These are phyloP conservation scores for Hirsutella thompsonii DNA, from an alignment of 2,329 filamentous ascomycete genomes.

Conservation along the genomic window DNA sequence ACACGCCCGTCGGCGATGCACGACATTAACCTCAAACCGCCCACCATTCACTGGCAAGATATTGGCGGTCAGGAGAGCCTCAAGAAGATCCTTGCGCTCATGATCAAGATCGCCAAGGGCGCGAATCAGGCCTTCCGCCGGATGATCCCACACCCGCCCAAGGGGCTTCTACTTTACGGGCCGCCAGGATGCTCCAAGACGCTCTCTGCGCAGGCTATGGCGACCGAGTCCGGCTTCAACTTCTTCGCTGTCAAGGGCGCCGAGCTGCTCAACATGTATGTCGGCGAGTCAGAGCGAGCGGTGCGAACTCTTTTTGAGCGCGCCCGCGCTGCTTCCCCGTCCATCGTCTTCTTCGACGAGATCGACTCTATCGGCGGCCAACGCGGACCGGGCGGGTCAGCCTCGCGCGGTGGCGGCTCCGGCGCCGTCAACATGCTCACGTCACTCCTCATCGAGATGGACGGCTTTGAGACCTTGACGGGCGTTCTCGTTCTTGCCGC, in stretches of 20 bases:
- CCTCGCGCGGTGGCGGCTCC: slow-evolving; percentile 15
- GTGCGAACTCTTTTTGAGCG: slow-evolving; percentile 77
- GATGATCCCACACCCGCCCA: slow-evolving; percentile 46
- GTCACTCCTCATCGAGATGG: slow-evolving; percentile 87
- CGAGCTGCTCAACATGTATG: slow-evolving; percentile 92
- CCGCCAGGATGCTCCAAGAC: slow-evolving; percentile 94
- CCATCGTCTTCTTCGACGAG: slow-evolving; percentile 95
- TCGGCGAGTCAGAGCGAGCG: slow-evolving; percentile 82
- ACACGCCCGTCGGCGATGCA: slow-evolving; percentile 79
- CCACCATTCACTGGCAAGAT: slow-evolving; percentile 73
- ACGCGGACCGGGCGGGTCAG: slow-evolving; percentile 28
- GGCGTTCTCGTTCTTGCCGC: slow-evolving; percentile 82
- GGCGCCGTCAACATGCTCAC: slow-evolving; percentile 71
- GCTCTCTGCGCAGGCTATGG: slow-evolving; percentile 78
- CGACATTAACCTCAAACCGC: slow-evolving; percentile 78
- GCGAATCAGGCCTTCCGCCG: slow-evolving; percentile 18
- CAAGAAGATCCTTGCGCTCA: slow-evolving; percentile 46
- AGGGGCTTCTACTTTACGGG: slow-evolving; percentile 80
- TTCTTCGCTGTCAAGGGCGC: slow-evolving; percentile 92
- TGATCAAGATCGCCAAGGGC: slow-evolving; percentile 28
- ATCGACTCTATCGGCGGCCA: slow-evolving; percentile 71
- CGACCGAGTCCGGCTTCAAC: slow-evolving; percentile 81
- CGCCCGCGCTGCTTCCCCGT: slow-evolving; percentile 72
- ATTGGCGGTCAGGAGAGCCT: slow-evolving; percentile 75
- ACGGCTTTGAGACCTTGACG: slow-evolving; percentile 75